phyloP scores from a whole-genome alignment of 2,329 filamentous ascomycete species.

The Ophiostoma tasmaniense region DNA sequence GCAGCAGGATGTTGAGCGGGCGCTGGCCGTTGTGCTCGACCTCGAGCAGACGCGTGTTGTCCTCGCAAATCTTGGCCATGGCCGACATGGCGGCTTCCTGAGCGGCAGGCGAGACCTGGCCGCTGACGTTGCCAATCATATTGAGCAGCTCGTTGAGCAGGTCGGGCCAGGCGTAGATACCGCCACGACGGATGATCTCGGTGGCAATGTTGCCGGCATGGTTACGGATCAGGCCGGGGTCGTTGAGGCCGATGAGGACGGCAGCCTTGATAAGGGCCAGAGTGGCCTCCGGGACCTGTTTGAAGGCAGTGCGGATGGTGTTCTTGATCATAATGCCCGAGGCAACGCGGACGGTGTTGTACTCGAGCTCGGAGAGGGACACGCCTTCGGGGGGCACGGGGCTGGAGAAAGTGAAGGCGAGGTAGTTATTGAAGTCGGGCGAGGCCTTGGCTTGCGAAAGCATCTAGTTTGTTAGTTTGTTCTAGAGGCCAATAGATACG shows the following conservation, averaged over 20 bases:
- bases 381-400: slow-evolving; percentile 53
- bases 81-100: slow-evolving; percentile 94
- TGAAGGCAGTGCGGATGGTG: slow-evolving; percentile 69
- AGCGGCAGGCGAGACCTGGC: slow-evolving; percentile 58
- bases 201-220: slow-evolving; percentile 91
- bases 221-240: slow-evolving; percentile 77
- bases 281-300: slow-evolving; percentile 64
- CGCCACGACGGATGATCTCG: slow-evolving; percentile 76
- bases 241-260: slow-evolving; percentile 70
- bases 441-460: slow-evolving; percentile 79
- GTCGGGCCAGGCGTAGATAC: slow-evolving; percentile 84
- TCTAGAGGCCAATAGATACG: no score
- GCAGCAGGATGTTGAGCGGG: slow-evolving; percentile 79
- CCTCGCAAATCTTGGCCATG: slow-evolving; percentile 91
- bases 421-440: slow-evolving; percentile 94
- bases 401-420: slow-evolving; percentile 81
- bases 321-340: slow-evolving; percentile 96
- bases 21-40: slow-evolving; percentile 81
- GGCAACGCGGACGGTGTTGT: slow-evolving; percentile 72
- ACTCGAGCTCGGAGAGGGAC: slow-evolving; percentile 50
- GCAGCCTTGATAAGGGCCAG: slow-evolving; percentile 71
- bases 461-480: slow-evolving; percentile 53
- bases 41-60: slow-evolving; percentile 80
- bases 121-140: slow-evolving; percentile 64
- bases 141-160: slow-evolving; percentile 74